A percentile compares a stretch with the other conserved stretches of the same genome.
phyloP scores from a whole-genome alignment of 2,329 filamentous ascomycete genomes.

The Cladosporium austrohemisphaericum region DNA sequence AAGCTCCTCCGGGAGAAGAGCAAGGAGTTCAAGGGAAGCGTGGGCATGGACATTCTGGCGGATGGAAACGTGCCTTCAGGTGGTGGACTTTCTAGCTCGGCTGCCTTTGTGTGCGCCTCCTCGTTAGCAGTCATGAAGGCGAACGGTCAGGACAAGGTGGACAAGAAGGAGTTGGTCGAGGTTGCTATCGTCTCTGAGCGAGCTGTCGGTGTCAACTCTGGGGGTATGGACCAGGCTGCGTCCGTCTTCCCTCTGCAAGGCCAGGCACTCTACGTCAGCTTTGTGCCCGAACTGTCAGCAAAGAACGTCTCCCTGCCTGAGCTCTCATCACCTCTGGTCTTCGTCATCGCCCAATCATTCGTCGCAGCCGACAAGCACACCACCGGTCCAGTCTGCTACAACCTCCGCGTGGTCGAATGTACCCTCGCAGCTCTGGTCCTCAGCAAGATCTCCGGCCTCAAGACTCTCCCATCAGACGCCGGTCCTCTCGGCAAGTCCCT shows the following conservation, averaged over 20 bases:
- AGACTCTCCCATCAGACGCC: conserved; percentile 68
- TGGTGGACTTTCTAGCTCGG: conserved; percentile 88
- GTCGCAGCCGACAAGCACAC: conserved; percentile 92
- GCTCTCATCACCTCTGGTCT: conserved; percentile 77
- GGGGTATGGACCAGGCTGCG: conserved; percentile 96
- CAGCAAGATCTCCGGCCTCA: conserved; percentile 57
- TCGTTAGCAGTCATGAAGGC: conserved; percentile 83
- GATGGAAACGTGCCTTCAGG: conserved; percentile 90
- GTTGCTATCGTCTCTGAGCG: conserved; percentile 92
- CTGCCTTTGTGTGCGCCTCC: conserved; percentile 87
- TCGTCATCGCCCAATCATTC: conserved; percentile 92
- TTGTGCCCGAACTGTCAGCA: conserved; percentile 73
- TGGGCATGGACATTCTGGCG: conserved; percentile 81
- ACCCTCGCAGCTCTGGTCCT: conserved; percentile 74
- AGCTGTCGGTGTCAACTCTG: conserved; percentile 91
- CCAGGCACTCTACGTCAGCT: conserved; percentile 84
- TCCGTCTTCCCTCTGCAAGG: conserved; percentile 88
- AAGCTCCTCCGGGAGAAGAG: conserved; percentile 69
- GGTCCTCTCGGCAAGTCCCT: conserved; percentile 80
- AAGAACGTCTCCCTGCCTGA: conserved; percentile 77
- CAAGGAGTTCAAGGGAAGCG: conserved; percentile 57
- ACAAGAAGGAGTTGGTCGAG: conserved; percentile 90
- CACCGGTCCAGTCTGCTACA: conserved; percentile 91
- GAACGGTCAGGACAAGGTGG: conserved; percentile 71
- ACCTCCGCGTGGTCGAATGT: conserved; percentile 92